Evolutionary conservation across 176 grass and related monocot species (phyloP).

Genomic region (Phoenix dactylifera): DNA sequence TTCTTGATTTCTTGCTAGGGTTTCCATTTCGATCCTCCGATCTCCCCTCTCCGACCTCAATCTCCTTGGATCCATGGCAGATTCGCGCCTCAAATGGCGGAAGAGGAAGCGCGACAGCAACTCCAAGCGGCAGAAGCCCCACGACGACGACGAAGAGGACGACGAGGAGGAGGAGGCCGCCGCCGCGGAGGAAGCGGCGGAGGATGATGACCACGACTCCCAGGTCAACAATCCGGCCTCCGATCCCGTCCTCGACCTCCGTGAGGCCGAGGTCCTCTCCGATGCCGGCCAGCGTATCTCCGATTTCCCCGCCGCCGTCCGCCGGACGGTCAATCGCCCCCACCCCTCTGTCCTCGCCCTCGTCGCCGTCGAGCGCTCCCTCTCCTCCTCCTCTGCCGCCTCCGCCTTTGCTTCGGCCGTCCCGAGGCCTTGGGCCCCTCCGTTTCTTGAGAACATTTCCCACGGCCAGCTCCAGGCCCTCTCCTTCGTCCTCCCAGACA

Average conservation of each 20-base stretch:
- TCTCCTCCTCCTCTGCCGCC: not conserved
- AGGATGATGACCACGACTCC: not conserved
- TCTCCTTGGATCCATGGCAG: constrained; percentile 36
- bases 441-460: constrained; percentile 77
- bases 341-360: constrained; percentile 65
- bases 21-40: no score
- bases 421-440: not conserved
- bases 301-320: constrained; percentile 43
- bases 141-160: constrained; percentile 39
- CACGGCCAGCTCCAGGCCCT: constrained; percentile 79
- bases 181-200: no score
- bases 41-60: constrained; percentile 3
- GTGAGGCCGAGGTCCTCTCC: constrained; percentile 65
- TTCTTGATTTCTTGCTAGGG: no score
- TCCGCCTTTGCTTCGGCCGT: no score
- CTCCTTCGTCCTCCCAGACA: constrained; percentile 62
- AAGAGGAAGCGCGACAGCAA: constrained; percentile 81
- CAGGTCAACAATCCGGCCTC: constrained; percentile 10
- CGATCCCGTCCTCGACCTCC: constrained; percentile 46
- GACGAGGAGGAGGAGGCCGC: constrained; percentile 3
- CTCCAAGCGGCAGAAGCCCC: constrained; percentile 26
- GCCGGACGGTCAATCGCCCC: constrained; percentile 48
- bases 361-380: constrained; percentile 54
- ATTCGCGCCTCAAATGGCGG: constrained; percentile 82
- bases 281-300: constrained; percentile 42